A percentile compares a stretch with the other conserved stretches of the same genome.
Evolutionary conservation across 192 early-diverging fungal genomes (phyloP).

Genomic region (Entomortierella beljakovae): DNA sequence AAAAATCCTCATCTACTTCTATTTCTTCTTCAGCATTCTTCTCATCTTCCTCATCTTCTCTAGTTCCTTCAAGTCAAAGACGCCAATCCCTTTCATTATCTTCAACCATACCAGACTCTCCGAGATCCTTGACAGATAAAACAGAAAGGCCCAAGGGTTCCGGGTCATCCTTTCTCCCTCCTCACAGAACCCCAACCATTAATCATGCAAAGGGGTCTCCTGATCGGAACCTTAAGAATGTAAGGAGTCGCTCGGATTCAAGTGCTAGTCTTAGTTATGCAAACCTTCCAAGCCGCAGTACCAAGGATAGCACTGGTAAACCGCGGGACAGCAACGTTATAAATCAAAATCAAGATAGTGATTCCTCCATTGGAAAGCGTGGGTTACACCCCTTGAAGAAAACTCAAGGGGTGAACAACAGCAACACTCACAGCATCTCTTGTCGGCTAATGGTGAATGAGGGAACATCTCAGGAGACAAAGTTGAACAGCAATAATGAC

Average conservation of each 20-base stretch:
- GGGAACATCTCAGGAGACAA: too few species aligned
- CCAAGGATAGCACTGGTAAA: not conserved
- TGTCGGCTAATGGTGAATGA: too few species aligned
- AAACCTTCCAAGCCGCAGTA: not conserved
- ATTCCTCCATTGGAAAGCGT: not conserved
- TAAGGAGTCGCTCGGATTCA: constrained; percentile 7
- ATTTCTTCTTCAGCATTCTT: not conserved
- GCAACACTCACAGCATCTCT: not conserved
- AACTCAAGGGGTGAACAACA: not conserved
- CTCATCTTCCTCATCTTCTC: not conserved
- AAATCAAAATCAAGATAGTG: not conserved
- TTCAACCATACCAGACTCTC: too few species aligned
- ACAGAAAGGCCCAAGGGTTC: too few species aligned
- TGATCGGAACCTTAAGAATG: not conserved
- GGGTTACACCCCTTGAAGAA: not conserved
- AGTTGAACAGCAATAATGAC: too few species aligned
- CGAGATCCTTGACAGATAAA: too few species aligned
- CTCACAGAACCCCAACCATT: not conserved
- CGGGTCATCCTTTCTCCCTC: not conserved
- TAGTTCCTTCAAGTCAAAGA: too few species aligned
- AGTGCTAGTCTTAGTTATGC: not conserved
- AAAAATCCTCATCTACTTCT: not conserved
- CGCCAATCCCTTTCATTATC: too few species aligned
- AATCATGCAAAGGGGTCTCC: not conserved
- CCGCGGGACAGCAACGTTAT: not conserved